phyloP scores from a whole-genome alignment of 345 rosid genomes.

The Rhodamnia argentea region DNA sequence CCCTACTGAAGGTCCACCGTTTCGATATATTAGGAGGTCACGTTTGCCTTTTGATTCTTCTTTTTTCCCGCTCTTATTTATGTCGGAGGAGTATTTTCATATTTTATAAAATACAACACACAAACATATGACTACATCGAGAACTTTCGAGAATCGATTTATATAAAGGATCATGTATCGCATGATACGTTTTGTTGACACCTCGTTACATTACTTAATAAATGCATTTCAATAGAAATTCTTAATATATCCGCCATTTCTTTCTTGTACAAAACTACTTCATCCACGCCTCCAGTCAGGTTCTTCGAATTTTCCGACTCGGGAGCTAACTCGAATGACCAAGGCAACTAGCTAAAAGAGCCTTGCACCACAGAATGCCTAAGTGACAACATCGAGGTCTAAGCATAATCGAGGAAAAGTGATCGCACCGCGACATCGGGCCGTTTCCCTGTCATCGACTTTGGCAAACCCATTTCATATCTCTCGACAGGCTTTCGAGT shows the following conservation, averaged over 20 bases:
- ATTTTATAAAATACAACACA: neutral
- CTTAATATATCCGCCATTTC: neutral
- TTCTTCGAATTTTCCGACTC: accelerated
- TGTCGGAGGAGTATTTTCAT: neutral
- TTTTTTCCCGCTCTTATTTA: neutral
- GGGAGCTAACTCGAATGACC: neutral
- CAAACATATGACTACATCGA: neutral
- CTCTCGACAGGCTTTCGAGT: neutral
- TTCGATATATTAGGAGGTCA: neutral
- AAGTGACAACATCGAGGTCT: neutral
- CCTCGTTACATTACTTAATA: too few species aligned
- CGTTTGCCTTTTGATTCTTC: neutral
- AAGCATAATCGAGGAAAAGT: neutral
- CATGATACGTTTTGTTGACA: too few species aligned
- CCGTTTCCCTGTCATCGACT: neutral
- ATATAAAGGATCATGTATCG: too few species aligned
- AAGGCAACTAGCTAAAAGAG: neutral
- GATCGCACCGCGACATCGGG: neutral
- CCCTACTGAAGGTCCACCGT: neutral
- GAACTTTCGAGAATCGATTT: neutral
- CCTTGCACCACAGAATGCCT: neutral
- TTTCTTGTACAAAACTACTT: neutral
- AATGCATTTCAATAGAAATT: neutral
- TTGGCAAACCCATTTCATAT: neutral
- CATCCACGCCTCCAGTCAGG: neutral